Conservation (phyloP, 1,139 yeast genomes). For the Suhomyces wounanorum region DNA sequence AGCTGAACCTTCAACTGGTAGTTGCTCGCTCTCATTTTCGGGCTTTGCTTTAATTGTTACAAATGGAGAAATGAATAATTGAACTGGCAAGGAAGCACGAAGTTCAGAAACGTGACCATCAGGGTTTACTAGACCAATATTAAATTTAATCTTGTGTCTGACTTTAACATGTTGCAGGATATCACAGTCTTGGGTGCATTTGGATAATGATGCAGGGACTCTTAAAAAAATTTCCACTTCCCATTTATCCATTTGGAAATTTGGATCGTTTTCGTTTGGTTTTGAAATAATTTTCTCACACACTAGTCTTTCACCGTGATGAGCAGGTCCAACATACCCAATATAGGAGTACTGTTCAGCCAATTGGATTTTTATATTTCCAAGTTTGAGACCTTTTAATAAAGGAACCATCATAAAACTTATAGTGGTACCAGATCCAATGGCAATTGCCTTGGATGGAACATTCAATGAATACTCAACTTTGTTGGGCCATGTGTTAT, state of each 20-base stretch:
- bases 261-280: constrained; percentile 39
- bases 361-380: constrained; percentile 65
- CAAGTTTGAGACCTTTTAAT: constrained; percentile 76
- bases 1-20: not conserved
- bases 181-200: constrained; percentile 85
- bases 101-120: constrained; percentile 79
- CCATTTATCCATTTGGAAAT: constrained; percentile 71
- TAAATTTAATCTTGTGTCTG: constrained; percentile 68
- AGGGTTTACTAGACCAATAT: constrained; percentile 64
- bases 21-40: constrained; percentile 23
- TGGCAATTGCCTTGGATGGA: constrained; percentile 87
- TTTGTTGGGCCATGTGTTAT: constrained; percentile 94
- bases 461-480: constrained; percentile 87
- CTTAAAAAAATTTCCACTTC: constrained; percentile 59
- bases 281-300: constrained; percentile 38
- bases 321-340: constrained; percentile 57
- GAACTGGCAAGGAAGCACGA: constrained; percentile 72
- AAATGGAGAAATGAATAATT: constrained; percentile 76
- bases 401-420: constrained; percentile 76
- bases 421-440: constrained; percentile 78
- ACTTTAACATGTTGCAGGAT: constrained; percentile 61
- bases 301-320: constrained; percentile 61
- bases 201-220: constrained; percentile 71
- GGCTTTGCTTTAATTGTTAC: constrained; percentile 63
- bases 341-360: constrained; percentile 68